Percentiles rank a stretch among this genome's conserved stretches.
Evolutionary conservation across 202 grass and related monocot genomes (phyloP).

Genomic region (Carex arenaria): DNA sequence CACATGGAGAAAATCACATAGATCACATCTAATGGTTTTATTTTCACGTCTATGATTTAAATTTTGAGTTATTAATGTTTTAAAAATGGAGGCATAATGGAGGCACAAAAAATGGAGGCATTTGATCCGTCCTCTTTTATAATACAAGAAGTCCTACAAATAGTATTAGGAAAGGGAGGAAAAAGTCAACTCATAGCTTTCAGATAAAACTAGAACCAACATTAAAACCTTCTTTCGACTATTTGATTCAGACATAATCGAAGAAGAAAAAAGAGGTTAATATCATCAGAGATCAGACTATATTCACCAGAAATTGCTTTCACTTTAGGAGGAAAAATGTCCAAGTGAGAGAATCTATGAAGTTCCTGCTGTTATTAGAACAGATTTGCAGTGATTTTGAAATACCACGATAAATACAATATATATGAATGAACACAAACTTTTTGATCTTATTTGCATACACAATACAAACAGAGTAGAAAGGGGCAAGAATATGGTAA

Average conservation of each 20-base stretch:
- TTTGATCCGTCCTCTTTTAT: background rate
- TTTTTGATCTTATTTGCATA: conserved; percentile 15
- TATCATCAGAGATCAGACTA: background rate
- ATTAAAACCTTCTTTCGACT: background rate
- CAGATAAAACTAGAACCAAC: background rate
- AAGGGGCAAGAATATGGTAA: background rate
- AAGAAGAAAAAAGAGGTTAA: background rate
- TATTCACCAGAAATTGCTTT: background rate
- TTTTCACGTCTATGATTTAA: too few species aligned
- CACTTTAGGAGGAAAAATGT: background rate
- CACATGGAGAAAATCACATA: too few species aligned
- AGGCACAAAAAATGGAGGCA: too few species aligned
- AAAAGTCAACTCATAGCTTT: background rate
- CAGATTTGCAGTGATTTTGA: conserved; percentile 28
- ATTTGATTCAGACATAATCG: background rate
- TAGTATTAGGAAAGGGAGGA: background rate
- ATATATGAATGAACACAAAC: background rate
- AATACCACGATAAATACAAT: conserved; percentile 33
- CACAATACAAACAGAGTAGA: background rate
- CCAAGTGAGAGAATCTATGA: background rate
- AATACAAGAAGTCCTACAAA: background rate
- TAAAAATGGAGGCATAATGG: too few species aligned
- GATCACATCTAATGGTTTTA: too few species aligned
- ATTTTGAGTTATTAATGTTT: too few species aligned
- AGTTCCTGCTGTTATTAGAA: conserved; percentile 20